Percentiles rank a stretch among this genome's conserved stretches.
These are phyloP conservation scores for Sporothrix brunneoviolacea DNA, from an alignment of 2,329 filamentous ascomycete genomes.

Conservation along the genomic window DNA sequence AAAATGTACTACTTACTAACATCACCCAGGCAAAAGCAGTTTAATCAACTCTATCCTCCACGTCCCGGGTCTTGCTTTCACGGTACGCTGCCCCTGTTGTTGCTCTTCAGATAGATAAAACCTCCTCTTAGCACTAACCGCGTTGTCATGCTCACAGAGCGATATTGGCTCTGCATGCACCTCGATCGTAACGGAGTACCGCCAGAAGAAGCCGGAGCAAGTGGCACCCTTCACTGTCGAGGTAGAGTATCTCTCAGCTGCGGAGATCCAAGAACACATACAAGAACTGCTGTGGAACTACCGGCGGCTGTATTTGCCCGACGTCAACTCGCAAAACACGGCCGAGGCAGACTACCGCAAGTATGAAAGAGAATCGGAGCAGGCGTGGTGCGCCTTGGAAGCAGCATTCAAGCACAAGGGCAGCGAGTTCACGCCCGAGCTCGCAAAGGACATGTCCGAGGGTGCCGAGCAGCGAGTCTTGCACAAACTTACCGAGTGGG, in stretches of 20 bases:
- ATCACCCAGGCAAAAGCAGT: slow-evolving; percentile 27
- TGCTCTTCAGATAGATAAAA: background rate
- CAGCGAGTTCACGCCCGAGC: slow-evolving; percentile 19
- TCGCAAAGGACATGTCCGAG: slow-evolving; percentile 23
- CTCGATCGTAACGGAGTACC: slow-evolving; percentile 30
- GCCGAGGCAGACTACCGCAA: slow-evolving; percentile 22
- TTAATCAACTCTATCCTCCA: slow-evolving; percentile 31
- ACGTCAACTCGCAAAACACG: slow-evolving; percentile 18
- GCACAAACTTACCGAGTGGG: slow-evolving; percentile 24
- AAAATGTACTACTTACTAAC: slow-evolving; percentile 3
- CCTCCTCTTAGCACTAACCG: background rate
- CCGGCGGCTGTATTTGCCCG: slow-evolving; percentile 24
- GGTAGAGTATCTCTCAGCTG: slow-evolving; percentile 26
- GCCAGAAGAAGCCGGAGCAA: slow-evolving; percentile 23
- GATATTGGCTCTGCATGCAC: slow-evolving; percentile 30
- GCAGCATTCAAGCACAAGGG: slow-evolving; percentile 27
- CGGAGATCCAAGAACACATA: slow-evolving; percentile 24
- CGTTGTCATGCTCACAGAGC: slow-evolving; percentile 16
- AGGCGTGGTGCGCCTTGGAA: slow-evolving; percentile 36
- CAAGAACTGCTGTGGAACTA: slow-evolving; percentile 28
- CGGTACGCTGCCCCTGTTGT: slow-evolving; percentile 4
- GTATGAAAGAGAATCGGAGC: slow-evolving; percentile 24
- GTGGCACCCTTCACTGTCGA: slow-evolving; percentile 25
- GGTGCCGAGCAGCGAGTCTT: slow-evolving; percentile 22
- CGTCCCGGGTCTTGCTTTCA: slow-evolving; percentile 24